Evolutionary conservation across 176 grass and related monocot species (phyloP), one percentile per base, ranked within the genome.

Genomic region (Eleusine indica): DNA sequence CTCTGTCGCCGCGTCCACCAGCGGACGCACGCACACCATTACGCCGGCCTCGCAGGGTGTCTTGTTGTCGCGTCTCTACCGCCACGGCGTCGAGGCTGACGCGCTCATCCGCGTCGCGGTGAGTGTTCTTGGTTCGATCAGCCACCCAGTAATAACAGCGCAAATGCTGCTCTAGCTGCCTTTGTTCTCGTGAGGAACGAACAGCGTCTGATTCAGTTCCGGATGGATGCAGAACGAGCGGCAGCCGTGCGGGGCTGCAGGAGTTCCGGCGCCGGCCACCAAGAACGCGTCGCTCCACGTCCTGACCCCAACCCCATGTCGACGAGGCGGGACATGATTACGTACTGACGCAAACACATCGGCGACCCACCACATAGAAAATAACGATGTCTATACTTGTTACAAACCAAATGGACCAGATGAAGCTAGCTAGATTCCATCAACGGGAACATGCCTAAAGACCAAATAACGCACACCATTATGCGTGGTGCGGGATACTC

Each of bases 61-160:
- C 74, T 48, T 90, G 21, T 29, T 88, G 7, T 88, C 80, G 17
- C 67, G 85, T 71, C 80, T 91, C 28, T 82, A 85, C 73, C 85
- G 86, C 22, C 90, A 91, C 64, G 83, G 62, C 68, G 67, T 87
- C 30, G 89, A 91, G 82, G 70, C 89, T 15, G 83, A 95, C 77
- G 85, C 86, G 47, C 66, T 95, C 86, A 6, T 95, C 25, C 86
- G 90, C 12, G 19, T 84, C 47, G 79, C 88, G 93, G 93, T 92
- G 86, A 61, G 11, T 30, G 68, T 1, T 43, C 4, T 43, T 43
- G 8, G 22, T 14, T 21, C 0, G 14, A 6, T 39, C 38, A 19
- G 9, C 15, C 44, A 30, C 0, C 6, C 70, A 30, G 0, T 6
- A 17, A 10, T 6, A 14, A 10, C 15, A 19, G 41, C 68, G 3